Evolutionary conservation across 805 yeast genomes (phyloP).

Genomic region (Lipomyces yamanashiensis): DNA sequence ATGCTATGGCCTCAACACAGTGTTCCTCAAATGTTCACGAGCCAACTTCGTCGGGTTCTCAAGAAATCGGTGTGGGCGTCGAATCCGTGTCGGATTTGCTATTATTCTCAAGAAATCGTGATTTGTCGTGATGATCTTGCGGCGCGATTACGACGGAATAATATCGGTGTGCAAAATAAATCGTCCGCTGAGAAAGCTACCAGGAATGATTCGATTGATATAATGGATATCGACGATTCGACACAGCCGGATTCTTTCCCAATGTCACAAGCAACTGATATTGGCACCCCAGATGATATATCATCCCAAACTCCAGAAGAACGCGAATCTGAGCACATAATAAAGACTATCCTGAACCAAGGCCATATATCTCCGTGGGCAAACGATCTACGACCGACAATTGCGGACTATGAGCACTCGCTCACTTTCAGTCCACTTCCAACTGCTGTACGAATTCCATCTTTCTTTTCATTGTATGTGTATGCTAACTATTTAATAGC

Average conservation of each 20-base stretch:
- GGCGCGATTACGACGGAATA: slow-evolving; percentile 71
- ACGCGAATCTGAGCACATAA: slow-evolving; percentile 34
- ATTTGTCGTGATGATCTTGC: slow-evolving; percentile 74
- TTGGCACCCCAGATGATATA: not conserved
- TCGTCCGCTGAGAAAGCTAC: slow-evolving; percentile 12
- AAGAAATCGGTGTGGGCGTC: slow-evolving; percentile 62
- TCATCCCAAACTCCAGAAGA: not conserved
- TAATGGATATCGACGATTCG: slow-evolving; percentile 6
- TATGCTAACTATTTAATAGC: slow-evolving; percentile 24
- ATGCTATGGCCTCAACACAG: slow-evolving; percentile 72
- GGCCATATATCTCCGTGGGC: slow-evolving; percentile 85
- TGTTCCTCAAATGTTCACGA: slow-evolving; percentile 74
- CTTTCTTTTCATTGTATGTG: slow-evolving; percentile 6
- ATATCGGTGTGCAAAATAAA: slow-evolving; percentile 48
- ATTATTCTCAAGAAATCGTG: slow-evolving; percentile 82
- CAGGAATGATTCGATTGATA: slow-evolving; percentile 38
- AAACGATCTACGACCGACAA: slow-evolving; percentile 60
- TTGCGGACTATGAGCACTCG: slow-evolving; percentile 71
- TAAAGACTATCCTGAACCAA: slow-evolving; percentile 81
- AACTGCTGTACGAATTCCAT: slow-evolving; percentile 47
- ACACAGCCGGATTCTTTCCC: slow-evolving; percentile 10
- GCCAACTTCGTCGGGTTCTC: slow-evolving; percentile 63
- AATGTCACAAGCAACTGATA: slow-evolving; percentile 7
- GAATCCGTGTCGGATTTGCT: slow-evolving; percentile 79
- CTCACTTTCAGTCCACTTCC: slow-evolving; percentile 82